Conservation (phyloP, 2,329 filamentous ascomycete species). For the Pseudocercospora musae region DNA sequence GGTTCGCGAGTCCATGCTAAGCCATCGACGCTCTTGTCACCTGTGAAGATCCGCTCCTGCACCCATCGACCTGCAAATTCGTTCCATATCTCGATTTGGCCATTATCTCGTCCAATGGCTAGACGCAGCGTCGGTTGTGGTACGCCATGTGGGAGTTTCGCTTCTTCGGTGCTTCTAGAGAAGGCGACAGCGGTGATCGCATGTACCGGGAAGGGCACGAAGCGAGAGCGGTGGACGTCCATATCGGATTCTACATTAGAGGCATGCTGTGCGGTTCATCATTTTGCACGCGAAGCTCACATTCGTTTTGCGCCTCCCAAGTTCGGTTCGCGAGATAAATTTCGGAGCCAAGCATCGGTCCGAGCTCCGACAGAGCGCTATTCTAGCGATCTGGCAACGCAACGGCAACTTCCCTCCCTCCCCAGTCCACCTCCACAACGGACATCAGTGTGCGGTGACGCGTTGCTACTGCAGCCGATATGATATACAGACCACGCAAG, state of each 20-base stretch:
- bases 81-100: conserved; percentile 98
- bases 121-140: conserved; percentile 64
- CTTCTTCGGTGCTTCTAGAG: conserved; percentile 57
- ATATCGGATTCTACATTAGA: conserved; percentile 48
- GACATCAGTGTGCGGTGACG: background rate
- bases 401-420: too few species aligned
- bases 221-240: conserved; percentile 97
- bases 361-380: background rate
- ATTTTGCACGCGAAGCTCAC: background rate
- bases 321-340: background rate
- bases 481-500: background rate
- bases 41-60: conserved; percentile 81
- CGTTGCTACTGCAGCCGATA: background rate
- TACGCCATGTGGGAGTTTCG: conserved; percentile 28
- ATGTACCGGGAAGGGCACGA: conserved; percentile 86
- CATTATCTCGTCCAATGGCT: conserved; percentile 87
- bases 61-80: conserved; percentile 78
- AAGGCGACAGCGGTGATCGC: conserved; percentile 95
- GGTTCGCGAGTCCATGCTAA: conserved; percentile 88
- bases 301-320: background rate
- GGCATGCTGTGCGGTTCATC: background rate
- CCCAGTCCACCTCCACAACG: background rate
- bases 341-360: background rate
- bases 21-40: conserved; percentile 77
- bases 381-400: background rate